Percentiles rank a stretch among this genome's conserved stretches.
phyloP scores from a whole-genome alignment of 768 basidiomycete species.

The Tylopilus sp. region DNA sequence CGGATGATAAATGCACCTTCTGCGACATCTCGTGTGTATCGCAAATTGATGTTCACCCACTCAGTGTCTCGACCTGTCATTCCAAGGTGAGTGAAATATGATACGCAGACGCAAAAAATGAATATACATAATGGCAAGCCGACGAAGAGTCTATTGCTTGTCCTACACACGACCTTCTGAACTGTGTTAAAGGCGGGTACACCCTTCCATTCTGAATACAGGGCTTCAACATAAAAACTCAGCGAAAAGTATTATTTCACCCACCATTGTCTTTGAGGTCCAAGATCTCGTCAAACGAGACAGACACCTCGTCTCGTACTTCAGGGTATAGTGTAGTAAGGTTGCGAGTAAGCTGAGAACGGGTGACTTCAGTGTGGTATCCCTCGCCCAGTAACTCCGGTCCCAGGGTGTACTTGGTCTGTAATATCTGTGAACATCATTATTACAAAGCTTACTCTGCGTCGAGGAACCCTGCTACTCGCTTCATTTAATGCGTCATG shows the following conservation, averaged over 20 bases:
- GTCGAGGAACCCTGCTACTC: background rate
- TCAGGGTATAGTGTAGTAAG: background rate
- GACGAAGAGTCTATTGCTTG: background rate
- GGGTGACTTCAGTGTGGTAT: background rate
- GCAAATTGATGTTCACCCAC: background rate
- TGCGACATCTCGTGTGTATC: too few species aligned
- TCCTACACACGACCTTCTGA: background rate
- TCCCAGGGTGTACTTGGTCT: too few species aligned
- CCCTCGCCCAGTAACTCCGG: too few species aligned
- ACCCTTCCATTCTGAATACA: background rate
- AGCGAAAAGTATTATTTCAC: background rate
- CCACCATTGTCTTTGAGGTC: background rate
- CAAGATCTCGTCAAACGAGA: background rate
- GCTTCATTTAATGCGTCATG: background rate
- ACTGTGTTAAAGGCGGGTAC: background rate
- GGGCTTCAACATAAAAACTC: background rate
- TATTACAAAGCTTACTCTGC: too few species aligned
- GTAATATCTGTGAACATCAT: too few species aligned
- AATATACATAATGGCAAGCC: background rate
- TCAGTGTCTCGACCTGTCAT: background rate
- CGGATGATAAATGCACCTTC: too few species aligned
- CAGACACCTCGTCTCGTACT: background rate
- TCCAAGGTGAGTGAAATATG: too few species aligned
- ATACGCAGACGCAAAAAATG: background rate
- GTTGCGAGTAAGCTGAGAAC: background rate